Evolutionary conservation across 768 basidiomycete species (phyloP), one percentile per base, ranked within the genome.

Genomic region (Tricholomella constricta): DNA sequence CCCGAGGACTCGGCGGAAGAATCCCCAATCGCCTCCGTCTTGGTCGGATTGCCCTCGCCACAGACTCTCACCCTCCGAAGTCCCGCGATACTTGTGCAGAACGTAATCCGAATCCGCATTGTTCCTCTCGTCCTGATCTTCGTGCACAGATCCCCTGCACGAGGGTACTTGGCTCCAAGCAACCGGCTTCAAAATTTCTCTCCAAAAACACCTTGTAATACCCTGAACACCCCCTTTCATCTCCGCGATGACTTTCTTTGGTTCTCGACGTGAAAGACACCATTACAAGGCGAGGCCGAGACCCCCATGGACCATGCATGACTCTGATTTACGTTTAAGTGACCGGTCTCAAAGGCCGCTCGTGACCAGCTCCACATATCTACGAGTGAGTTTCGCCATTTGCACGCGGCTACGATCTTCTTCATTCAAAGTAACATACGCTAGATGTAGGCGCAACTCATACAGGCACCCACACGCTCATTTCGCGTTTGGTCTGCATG

Each of bases 321-420:
- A n/a, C n/a, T n/a, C 36, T 23, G 10, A 31, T 49, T 49, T 40
- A 49, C 48, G 48, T 23, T 29, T 38, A 35, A 32, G 8, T 7
- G n/a, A 32, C 29, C 29, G 45, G 20, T 37, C 35, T 44, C 40
- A 25, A 45, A 45, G 45, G 12, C 31, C 19, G 29, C 12, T 32
- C n/a, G 7, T 20, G 45, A 19, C 31, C 23, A 45, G 6, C 7
- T 9, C 25, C 27, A 29, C 23, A 43, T 14, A 34, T 20, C 19
- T 6, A 7, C 46, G 54, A 41, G 48, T 47, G 26, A 26, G 44
- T 55, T 55, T 55, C 44, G 54, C 54, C 38, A 51, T 55, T 55
- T 45, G 54, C 27, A 22, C 7, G 20, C 41, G 27, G 11, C 22
- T 23, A 17, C 35, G 25, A 19, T 11, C 23, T 44, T 48, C 31